A percentile compares a stretch with the other conserved stretches of the same genome.
Evolutionary conservation across 805 yeast species (phyloP).

Genomic region (Schizosaccharomyces lindneri): DNA sequence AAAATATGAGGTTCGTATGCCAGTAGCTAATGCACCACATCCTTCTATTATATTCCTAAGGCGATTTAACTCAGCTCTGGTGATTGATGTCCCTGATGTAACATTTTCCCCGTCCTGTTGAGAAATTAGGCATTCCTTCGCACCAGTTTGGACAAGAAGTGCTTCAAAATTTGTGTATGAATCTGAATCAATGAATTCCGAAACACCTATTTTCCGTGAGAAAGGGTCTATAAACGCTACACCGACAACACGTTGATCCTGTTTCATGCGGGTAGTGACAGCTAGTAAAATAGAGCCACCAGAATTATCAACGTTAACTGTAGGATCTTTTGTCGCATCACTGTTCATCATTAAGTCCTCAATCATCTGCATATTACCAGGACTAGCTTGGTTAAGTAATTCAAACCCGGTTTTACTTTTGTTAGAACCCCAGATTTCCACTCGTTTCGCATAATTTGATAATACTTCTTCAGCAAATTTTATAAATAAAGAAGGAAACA

Average conservation of each 20-base stretch:
- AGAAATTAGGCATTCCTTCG: slow-evolving; percentile 57
- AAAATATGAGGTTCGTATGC: slow-evolving; percentile 21
- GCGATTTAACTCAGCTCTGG: neutral
- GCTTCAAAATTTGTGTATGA: slow-evolving; percentile 69
- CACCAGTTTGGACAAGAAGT: slow-evolving; percentile 64
- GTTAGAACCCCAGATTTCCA: slow-evolving; percentile 46
- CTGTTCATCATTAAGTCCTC: slow-evolving; percentile 30
- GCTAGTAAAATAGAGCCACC: slow-evolving; percentile 29
- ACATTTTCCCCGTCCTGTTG: slow-evolving; percentile 8
- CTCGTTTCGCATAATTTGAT: slow-evolving; percentile 44
- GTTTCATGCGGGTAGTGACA: slow-evolving; percentile 19
- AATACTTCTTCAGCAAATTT: slow-evolving; percentile 41
- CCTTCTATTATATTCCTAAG: neutral
- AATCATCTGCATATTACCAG: slow-evolving; percentile 63
- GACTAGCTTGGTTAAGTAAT: slow-evolving; percentile 42
- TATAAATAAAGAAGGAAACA: slow-evolving; percentile 50
- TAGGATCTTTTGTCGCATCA: slow-evolving; percentile 18
- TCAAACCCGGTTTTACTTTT: slow-evolving; percentile 24
- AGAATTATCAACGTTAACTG: slow-evolving; percentile 6
- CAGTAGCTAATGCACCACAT: neutral
- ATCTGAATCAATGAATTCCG: slow-evolving; percentile 72
- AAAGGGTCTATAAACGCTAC: slow-evolving; percentile 58
- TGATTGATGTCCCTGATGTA: neutral
- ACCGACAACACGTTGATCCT: slow-evolving; percentile 35
- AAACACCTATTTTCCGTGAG: slow-evolving; percentile 36